Base-by-base conservation (phyloP, 2,329 filamentous ascomycete genomes). In the Aspergillus tubingensis region DNA sequence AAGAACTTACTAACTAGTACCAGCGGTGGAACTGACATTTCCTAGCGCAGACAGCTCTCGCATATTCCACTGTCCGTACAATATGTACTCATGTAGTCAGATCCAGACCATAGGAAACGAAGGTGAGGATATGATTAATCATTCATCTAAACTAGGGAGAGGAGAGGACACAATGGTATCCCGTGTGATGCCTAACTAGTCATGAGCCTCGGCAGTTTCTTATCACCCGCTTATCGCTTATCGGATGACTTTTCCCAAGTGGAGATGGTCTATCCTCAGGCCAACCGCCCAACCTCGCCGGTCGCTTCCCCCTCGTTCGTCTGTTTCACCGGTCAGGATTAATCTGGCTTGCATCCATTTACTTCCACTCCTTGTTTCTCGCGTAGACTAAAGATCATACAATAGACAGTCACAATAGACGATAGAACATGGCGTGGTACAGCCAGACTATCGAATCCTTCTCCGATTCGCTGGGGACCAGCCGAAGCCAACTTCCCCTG, bases 391-490 rank as follows among this genome's bases (percentile, higher is more conserved):
- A 44, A 5, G 3, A 44, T 8, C 27, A 54, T 44, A 43, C 15
- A 7, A 57, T 50, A 57, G 21, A 27, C 48, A 36, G n/a, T n/a
- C 43, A 10, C 19, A 19, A 47, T 47, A 39, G 19, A 44, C 39
- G 7, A 44, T 44, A 47, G 53, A 39, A 27, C 23, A 76, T 76
- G 74, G 68, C 71, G 32, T 72, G 74, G 63, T 74, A 75, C 66
- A 68, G 62, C 60, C 70, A 74, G 61, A 72, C 74, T 43, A 63
- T 70, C 64, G 73, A 75, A 55, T 68, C 72, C 56, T 62, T 77
- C 30, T 72, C 74, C 50, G 68, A 70, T 54, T 73, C 72, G 54
- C 65, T 74, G 49, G 60, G 69, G 49, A 71, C 71, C 61, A 63
- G 67, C 11, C 69, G 66, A 57, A 67, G 61, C 21, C 72, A 74